Percentiles rank a stretch among this genome's conserved stretches.
Evolutionary conservation across 2,329 filamentous ascomycete genomes (phyloP).

Genomic region (Cercospora sp.): DNA sequence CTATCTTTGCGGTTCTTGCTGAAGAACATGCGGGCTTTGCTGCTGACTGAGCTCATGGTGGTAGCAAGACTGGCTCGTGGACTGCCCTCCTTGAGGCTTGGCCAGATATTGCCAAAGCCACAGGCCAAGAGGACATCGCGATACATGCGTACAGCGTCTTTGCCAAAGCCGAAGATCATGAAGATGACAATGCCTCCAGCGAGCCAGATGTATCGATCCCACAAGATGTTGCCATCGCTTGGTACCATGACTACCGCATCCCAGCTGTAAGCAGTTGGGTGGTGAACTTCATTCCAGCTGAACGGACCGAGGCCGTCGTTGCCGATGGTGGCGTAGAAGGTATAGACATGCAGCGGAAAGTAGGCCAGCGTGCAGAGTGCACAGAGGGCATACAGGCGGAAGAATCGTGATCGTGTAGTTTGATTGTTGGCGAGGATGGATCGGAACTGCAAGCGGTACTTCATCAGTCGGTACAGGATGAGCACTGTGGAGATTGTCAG

Average conservation of each 20-base stretch:
- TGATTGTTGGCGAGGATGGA: slow-evolving; percentile 55
- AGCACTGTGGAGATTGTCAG: slow-evolving; percentile 48
- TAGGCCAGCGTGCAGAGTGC: slow-evolving; percentile 51
- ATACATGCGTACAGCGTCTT: slow-evolving; percentile 60
- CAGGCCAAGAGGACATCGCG: slow-evolving; percentile 45
- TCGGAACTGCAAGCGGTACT: slow-evolving; percentile 60
- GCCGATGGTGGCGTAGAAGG: slow-evolving; percentile 49
- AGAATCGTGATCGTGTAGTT: slow-evolving; percentile 60
- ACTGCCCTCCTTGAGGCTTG: slow-evolving; percentile 17
- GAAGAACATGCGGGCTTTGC: slow-evolving; percentile 33
- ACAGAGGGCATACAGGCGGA: slow-evolving; percentile 61
- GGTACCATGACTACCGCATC: slow-evolving; percentile 51
- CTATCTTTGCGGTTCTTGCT: slow-evolving; percentile 14
- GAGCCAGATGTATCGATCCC: slow-evolving; percentile 61
- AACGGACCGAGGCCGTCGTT: slow-evolving; percentile 38
- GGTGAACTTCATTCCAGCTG: slow-evolving; percentile 57
- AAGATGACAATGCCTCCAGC: slow-evolving; percentile 58
- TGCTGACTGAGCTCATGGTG: slow-evolving; percentile 30
- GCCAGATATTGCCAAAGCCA: slow-evolving; percentile 41
- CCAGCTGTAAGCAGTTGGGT: slow-evolving; percentile 45
- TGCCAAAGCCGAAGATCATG: slow-evolving; percentile 64
- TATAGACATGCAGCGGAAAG: slow-evolving; percentile 55
- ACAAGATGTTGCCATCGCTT: slow-evolving; percentile 47
- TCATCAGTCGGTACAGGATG: slow-evolving; percentile 60
- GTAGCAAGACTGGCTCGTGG: slow-evolving; percentile 13